Evolutionary conservation across 768 basidiomycete genomes (phyloP).

Genomic region (Podaxis sp.): DNA sequence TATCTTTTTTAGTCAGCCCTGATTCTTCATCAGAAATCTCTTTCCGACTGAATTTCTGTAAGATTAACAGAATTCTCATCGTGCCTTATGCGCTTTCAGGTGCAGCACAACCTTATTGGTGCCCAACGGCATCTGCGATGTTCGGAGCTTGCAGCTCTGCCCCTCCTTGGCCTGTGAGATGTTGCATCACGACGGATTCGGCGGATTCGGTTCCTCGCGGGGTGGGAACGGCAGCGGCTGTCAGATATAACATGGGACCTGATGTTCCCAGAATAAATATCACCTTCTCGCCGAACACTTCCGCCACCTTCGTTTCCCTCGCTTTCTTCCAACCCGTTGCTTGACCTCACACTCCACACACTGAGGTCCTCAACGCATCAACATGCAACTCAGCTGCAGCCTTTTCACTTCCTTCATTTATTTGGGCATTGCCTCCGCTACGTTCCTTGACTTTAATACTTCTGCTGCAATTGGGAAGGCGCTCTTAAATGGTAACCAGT

Average conservation of each 20-base stretch:
- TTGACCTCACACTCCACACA: not conserved
- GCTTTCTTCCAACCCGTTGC: not conserved
- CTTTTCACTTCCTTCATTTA: conserved; percentile 14
- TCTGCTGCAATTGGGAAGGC: conserved; percentile 16
- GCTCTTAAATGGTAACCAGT: conserved; percentile 17
- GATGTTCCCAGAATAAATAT: not conserved
- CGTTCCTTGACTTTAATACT: conserved; percentile 21
- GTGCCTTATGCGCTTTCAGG: not conserved
- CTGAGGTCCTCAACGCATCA: not conserved
- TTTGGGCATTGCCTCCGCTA: conserved; percentile 16
- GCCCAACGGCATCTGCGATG: too few relatives aligned
- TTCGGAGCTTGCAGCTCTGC: too few relatives aligned
- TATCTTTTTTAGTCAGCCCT: not conserved
- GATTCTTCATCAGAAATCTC: too few relatives aligned
- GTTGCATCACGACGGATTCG: not conserved
- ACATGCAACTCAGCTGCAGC: conserved; percentile 14
- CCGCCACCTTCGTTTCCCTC: not conserved
- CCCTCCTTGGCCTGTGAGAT: too few relatives aligned
- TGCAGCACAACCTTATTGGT: not conserved
- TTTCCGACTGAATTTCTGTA: too few relatives aligned
- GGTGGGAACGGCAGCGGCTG: not conserved
- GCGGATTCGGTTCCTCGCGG: not conserved
- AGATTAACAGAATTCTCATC: not conserved
- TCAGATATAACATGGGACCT: not conserved
- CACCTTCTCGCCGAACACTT: not conserved